These are phyloP conservation scores for Fusarium ambrosium DNA, from an alignment of 2,329 filamentous ascomycete species.

Conservation along the genomic window DNA sequence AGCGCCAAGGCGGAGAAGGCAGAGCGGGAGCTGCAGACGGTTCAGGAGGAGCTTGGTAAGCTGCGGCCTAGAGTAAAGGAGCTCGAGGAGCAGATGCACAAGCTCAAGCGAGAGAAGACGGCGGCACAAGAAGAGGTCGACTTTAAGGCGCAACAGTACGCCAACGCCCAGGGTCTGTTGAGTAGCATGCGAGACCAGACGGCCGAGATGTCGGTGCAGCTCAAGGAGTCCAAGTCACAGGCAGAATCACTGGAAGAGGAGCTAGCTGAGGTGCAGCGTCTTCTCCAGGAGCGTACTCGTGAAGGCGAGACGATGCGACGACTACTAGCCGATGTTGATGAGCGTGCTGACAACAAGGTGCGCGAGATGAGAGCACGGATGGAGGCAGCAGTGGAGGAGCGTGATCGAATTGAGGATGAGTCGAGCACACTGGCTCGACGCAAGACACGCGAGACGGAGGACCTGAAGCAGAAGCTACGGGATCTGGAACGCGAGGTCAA, in stretches of 20 bases:
- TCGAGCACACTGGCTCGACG: slow-evolving; percentile 82
- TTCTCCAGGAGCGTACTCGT: slow-evolving; percentile 88
- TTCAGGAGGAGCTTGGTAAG: slow-evolving; percentile 79
- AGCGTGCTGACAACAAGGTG: slow-evolving; percentile 82
- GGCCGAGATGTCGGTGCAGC: slow-evolving; percentile 87
- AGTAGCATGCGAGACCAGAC: slow-evolving; percentile 95
- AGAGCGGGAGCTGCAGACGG: slow-evolving; percentile 75
- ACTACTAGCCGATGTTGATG: slow-evolving; percentile 87
- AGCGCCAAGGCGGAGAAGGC: slow-evolving; percentile 80
- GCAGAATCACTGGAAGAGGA: slow-evolving; percentile 93
- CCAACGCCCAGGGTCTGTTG: slow-evolving; percentile 86
- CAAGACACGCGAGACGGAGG: slow-evolving; percentile 86
- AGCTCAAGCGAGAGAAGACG: slow-evolving; percentile 76
- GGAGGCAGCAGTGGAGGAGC: slow-evolving; percentile 92
- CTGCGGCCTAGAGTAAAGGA: slow-evolving; percentile 73
- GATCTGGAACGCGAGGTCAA: slow-evolving; percentile 86
- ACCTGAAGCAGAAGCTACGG: slow-evolving; percentile 81
- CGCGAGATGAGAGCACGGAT: slow-evolving; percentile 91
- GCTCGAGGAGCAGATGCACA: slow-evolving; percentile 80
- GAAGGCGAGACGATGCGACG: slow-evolving; percentile 96
- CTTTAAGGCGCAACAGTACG: slow-evolving; percentile 87
- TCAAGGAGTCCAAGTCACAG: slow-evolving; percentile 87
- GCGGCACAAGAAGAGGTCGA: slow-evolving; percentile 83
- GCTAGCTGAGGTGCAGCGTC: slow-evolving; percentile 85
- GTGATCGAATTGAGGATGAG: slow-evolving; percentile 93